A percentile compares a stretch with the other conserved stretches of the same genome.
These are phyloP conservation scores for Grosmannia penicillata DNA, from an alignment of 2,329 filamentous ascomycete genomes.

Conservation along the genomic window DNA sequence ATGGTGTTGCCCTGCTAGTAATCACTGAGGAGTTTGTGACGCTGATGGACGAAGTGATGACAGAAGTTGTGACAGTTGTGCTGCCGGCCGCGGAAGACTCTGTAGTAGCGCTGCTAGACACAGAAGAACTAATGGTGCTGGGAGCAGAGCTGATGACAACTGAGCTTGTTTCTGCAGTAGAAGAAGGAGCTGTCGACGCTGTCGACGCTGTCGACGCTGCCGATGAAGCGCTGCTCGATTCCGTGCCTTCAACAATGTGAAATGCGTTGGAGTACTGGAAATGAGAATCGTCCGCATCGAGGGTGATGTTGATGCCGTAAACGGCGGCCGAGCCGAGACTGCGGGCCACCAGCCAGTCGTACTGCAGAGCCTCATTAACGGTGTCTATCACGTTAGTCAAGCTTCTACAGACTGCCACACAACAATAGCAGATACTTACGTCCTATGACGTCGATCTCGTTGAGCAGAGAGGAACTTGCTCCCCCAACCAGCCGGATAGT, in stretches of 20 bases:
- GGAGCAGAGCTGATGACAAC: too few species aligned
- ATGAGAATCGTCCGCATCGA: slow-evolving; percentile 27
- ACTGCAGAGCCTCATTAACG: slow-evolving; percentile 27
- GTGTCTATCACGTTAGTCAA: too few species aligned
- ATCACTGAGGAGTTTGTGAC: too few species aligned
- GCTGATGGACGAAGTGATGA: too few species aligned
- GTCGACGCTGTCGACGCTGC: neutral
- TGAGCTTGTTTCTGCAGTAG: too few species aligned
- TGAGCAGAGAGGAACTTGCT: slow-evolving; percentile 21
- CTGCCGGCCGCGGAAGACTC: too few species aligned
- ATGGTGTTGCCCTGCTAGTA: too few species aligned
- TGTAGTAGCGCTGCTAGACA: too few species aligned
- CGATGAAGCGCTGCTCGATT: too few species aligned
- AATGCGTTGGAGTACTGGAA: slow-evolving; percentile 52
- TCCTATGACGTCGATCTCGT: slow-evolving; percentile 3
- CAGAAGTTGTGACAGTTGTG: too few species aligned
- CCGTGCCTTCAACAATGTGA: slow-evolving; percentile 24
- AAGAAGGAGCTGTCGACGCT: neutral
- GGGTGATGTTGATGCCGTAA: slow-evolving; percentile 42
- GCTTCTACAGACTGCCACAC: too few species aligned
- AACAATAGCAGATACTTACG: neutral
- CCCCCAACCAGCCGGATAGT: slow-evolving; percentile 41
- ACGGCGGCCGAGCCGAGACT: slow-evolving; percentile 23
- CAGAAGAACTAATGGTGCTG: too few species aligned
- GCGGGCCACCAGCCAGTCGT: slow-evolving; percentile 34